Base-by-base conservation (phyloP, 305 asterid genomes). In the Fraxinus latifolia region DNA sequence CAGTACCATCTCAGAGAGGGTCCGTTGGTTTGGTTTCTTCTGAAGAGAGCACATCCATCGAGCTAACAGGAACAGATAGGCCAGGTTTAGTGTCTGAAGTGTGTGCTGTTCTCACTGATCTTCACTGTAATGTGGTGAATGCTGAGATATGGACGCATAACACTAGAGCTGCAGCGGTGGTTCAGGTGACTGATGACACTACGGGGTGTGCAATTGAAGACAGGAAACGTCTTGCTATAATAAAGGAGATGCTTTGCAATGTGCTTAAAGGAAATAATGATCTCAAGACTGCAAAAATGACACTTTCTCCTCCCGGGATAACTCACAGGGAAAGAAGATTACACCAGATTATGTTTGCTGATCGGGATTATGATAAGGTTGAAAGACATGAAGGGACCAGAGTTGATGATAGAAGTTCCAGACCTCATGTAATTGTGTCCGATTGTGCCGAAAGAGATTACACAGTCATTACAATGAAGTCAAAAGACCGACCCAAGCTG, bases 61-160 rank as follows among this genome's bases (percentile, higher is more conserved):
- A 93, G 85, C 86, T 91, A 78, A 81, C 93, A 9, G 97, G 97
- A 80, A 89, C 87, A 34, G 97, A 93, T 80, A 89, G 97, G 79
- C 97, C 96, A 19, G 97, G 96, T 71, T 87, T 93, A 85, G 78
- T 93, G 81, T 93, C 96, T 74, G 96, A 93, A 85, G 90, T 93
- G 42, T 93, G 92, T 67, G 96, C 96, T 36, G 94, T 93, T 76
- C 97, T 91, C 76, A 81, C 96, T 67, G 93, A 89, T 83, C 93
- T 91, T 72, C 88, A 82, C 60, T 93, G 94, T 78, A 91, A 88
- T 80, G 92, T 93, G 78, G 91, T 91, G 58, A 90, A 89, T 81
- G 96, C 93, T 29, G 96, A 90, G 88, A 90, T 93, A 80, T 93
- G 96, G 96, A 91, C 97, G 0, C 97, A 91, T 80, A 93, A 93